Base-by-base conservation (phyloP, 164 flowering plant genomes). In the Vitis riparia region DNA sequence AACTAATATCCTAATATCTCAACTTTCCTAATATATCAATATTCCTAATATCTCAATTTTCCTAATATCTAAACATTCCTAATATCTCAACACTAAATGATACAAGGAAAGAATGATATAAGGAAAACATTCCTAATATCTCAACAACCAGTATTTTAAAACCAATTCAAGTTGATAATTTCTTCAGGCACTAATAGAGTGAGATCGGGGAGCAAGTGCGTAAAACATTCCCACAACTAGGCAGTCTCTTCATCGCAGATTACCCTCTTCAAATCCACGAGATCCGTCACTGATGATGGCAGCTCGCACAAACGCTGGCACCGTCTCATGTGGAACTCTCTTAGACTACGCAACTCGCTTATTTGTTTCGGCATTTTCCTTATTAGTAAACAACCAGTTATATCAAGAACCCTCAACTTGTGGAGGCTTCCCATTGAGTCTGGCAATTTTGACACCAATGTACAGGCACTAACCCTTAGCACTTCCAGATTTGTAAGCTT, bases 391-490 rank as follows among this genome's bases (percentile, higher is more conserved):
- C 86, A 83, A 1, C 76, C 71, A 2, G 84, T 79, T 62, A 86
- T 64, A 66, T 83, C 87, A 27, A 83, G 80, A 49, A 76, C 29
- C 2, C 19, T 56, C 52, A 83, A 51, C 55, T 81, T 75, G 0
- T 51, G 15, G 16, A 81, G 84, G 50, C 48, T 51, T 14, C 66
- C 67, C 32, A 76, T 62, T 6, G 85, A 72, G 17, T 77, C 76
- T 11, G 86, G 86, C 29, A 86, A 59, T 58, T 61, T 69, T 11
- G 8, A 8, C 56, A 86, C 62, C 51, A 67, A 51, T 1, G 77
- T 77, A 37, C 87, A 86, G 2, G 79, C 67, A 48, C 27, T 69
- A 12, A 86, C 80, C 77, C 85, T 77, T 37, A 84, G 60, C 51
- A 67, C 66, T 68, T 84, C 65, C 8, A 86, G 65, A 48, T 76